A percentile compares a stretch with the other conserved stretches of the same genome.
phyloP scores from a whole-genome alignment of 2,329 filamentous ascomycete species.

The Rosellinia necatrix region DNA sequence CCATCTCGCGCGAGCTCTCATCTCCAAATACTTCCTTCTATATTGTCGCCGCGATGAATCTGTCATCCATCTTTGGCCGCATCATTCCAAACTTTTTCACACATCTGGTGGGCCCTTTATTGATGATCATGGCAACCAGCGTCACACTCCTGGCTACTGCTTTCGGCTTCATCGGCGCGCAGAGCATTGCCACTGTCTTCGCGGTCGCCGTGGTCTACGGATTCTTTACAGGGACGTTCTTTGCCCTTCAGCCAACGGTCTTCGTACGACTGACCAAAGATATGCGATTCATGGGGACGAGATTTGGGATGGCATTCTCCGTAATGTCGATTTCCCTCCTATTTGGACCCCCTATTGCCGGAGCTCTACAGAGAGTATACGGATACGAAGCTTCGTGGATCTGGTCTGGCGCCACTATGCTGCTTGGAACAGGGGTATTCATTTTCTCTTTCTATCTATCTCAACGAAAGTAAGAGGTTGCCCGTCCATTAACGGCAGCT shows the following conservation, averaged over 20 bases:
- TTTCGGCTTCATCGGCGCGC: constrained; percentile 41
- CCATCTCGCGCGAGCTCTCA: constrained; percentile 22
- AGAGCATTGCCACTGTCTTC: constrained; percentile 34
- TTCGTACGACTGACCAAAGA: neutral
- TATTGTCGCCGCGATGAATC: constrained; percentile 44
- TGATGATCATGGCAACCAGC: constrained; percentile 37
- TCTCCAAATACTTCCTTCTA: constrained; percentile 32
- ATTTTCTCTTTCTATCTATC: neutral
- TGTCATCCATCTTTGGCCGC: constrained; percentile 44
- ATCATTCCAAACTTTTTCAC: constrained; percentile 44
- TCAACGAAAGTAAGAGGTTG: neutral
- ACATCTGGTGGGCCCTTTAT: constrained; percentile 40
- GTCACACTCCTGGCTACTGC: constrained; percentile 37
- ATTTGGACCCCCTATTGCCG: neutral
- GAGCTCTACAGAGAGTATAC: neutral
- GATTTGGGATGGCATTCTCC: neutral
- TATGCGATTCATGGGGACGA: neutral
- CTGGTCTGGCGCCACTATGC: neutral
- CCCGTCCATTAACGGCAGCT: too few species aligned
- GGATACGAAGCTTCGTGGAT: neutral
- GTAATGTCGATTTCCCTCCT: neutral
- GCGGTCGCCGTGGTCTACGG: constrained; percentile 43
- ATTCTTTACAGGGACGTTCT: constrained; percentile 43
- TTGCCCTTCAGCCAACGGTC: constrained; percentile 25
- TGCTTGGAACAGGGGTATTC: neutral